A percentile compares a stretch with the other conserved stretches of the same genome.
phyloP scores from a whole-genome alignment of 495 filamentous ascomycete species.

The Parachaetomium inaequale region DNA sequence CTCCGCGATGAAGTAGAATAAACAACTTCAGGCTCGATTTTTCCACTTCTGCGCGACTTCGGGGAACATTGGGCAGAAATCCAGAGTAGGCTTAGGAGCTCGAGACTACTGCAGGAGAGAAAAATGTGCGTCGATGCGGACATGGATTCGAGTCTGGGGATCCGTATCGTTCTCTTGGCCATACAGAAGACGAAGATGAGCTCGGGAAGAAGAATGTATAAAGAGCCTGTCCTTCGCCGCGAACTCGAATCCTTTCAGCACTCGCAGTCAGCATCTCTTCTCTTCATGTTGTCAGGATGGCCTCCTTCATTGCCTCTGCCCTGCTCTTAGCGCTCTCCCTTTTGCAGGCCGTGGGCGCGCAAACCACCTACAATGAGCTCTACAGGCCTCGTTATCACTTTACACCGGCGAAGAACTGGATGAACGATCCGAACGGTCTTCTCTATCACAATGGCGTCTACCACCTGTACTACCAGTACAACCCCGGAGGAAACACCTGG shows the following conservation, averaged over 20 bases:
- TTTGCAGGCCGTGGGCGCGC: neutral
- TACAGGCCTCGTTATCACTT: conserved; percentile 5
- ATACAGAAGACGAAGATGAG: neutral
- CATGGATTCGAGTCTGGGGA: neutral
- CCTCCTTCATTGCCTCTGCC: neutral
- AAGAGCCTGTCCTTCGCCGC: neutral
- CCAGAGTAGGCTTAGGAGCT: neutral
- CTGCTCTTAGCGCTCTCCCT: neutral
- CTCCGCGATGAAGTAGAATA: no score
- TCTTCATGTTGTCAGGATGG: neutral
- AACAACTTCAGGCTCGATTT: no score
- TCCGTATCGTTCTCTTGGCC: no score
- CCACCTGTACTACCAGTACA: conserved; percentile 4
- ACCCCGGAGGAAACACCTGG: conserved; percentile 5
- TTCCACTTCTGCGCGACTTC: no score
- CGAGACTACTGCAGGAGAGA: neutral
- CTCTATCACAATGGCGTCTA: conserved; percentile 1
- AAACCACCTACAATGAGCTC: neutral
- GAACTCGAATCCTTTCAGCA: neutral
- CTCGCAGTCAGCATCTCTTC: neutral
- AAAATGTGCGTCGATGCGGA: neutral
- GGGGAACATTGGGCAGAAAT: neutral
- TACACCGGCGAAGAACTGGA: conserved; percentile 1
- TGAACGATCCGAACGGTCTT: conserved; percentile 5
- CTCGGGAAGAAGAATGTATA: neutral